Percentiles rank a stretch among this genome's conserved stretches.
These are phyloP conservation scores for Lactifluus hygrophoroides DNA, from an alignment of 768 basidiomycete species.

Conservation along the genomic window DNA sequence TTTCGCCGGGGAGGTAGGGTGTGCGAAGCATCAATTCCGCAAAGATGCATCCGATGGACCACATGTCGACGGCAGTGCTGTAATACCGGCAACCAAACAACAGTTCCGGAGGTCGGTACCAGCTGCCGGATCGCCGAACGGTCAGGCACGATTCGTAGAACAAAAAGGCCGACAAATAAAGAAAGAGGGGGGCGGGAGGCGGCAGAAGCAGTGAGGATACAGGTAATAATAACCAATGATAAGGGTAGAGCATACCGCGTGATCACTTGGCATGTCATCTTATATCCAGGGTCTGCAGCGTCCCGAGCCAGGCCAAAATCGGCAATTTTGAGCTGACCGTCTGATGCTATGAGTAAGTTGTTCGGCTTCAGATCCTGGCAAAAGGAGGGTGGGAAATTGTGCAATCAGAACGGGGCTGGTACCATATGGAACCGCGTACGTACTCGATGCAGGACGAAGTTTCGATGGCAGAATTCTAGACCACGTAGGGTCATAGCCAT, in stretches of 20 bases:
- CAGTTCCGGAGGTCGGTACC: constrained; percentile 97
- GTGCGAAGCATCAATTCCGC: constrained; percentile 95
- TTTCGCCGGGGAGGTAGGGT: constrained; percentile 92
- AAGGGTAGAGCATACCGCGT: constrained; percentile 79
- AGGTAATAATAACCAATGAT: too few species aligned
- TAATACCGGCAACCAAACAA: constrained; percentile 89
- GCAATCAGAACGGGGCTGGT: neutral
- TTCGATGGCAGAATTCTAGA: constrained; percentile 96
- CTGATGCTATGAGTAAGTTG: constrained; percentile 87
- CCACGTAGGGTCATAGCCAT: constrained; percentile 97
- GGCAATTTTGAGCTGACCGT: constrained; percentile 91
- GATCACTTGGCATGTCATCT: constrained; percentile 98
- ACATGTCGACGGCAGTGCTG: constrained; percentile 86
- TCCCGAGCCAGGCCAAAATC: constrained; percentile 98
- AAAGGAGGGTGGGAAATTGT: neutral
- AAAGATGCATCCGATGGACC: constrained; percentile 98
- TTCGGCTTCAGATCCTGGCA: constrained; percentile 94
- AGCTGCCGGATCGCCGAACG: constrained; percentile 41
- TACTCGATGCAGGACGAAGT: constrained; percentile 90
- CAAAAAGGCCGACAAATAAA: neutral
- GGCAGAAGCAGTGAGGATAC: too few species aligned
- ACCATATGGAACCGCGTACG: constrained; percentile 17
- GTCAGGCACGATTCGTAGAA: neutral
- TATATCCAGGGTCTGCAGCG: constrained; percentile 88
- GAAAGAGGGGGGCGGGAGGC: constrained; percentile 2